Base-by-base conservation (phyloP, 352 stramenopile species). In the Pseudoperonospora humuli region DNA sequence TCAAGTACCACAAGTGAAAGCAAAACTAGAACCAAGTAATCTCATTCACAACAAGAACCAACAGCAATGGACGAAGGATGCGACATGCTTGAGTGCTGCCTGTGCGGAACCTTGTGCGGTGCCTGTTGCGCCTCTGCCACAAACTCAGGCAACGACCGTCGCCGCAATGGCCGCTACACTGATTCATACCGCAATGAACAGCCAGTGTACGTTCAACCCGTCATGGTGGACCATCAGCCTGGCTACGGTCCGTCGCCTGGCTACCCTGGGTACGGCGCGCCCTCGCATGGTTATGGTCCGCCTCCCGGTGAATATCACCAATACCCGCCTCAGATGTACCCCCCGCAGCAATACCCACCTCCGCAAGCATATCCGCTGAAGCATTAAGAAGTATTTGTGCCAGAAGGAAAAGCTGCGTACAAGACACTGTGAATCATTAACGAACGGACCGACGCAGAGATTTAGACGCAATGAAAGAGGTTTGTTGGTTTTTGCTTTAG, bases 11-110 rank as follows among this genome's bases (percentile, higher is more conserved):
- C 1, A 7, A 39, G 26, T n/a, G 15, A 19, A 40, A 18, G 15
- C 24, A 59, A 20, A 40, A 17, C 9, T 15, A 42, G 15, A 33
- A n/a, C 21, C 18, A 32, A 18, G 23, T 26, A 17, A 7, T n/a
- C n/a, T n/a, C n/a, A 29, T 29, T 14, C 4, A 9, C 18, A 20
- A 27, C 10, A 42, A 39, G 2, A n/a, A 33, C 26, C 38, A 18
- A 28, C 27, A 23, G 45, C 34, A 28, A 84, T 81, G 65, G 75
- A 84, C 35, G 73, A 84, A 48, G 72, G 70, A 39, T 87, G 75
- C 39, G 78, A 90, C 39, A 78, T 86, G 61, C 67, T 83, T 63
- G 75, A 84, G 53, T 86, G 72, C 67, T 82, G 70, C 52, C 57
- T 86, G 49, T 86, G 76, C 61, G 75, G 75, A 42, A 71, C 72